Evolutionary conservation across 169 alveolate species (phyloP), one percentile per base, ranked within the genome.

Genomic region (Cystoisospora suis): DNA sequence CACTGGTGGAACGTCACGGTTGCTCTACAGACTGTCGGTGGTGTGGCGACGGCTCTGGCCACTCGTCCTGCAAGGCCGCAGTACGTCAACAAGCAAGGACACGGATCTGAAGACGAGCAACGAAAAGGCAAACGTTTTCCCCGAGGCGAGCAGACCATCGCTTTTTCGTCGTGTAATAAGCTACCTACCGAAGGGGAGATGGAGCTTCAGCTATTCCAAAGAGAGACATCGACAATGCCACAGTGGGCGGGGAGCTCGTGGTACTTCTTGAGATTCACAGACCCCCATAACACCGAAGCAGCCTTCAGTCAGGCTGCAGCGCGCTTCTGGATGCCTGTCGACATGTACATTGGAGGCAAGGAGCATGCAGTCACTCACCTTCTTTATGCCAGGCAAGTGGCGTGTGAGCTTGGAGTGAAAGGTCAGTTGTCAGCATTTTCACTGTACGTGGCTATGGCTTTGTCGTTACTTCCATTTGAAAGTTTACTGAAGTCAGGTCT

Each of bases 241-340:
- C 98, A 98, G 88, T 97, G 98, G 97, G 99, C 98, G 6, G 99
- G 98, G 32, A 94, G 98, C 58, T 92, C 97, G 49, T 97, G 99
- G 99, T 97, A 97, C 90, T 97, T 92, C 86, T 93, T 97, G 72
- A 92, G 99, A 12, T 97, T 95, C 75, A 75, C 95, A 44, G 98
- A 97, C 92, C 94, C 97, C 46, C 44, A 81, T 47, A 96, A 96
- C 90, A 40, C 70, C n/a, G n/a, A 91, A 6, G 69, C 34, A 49
- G 92, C 94, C 5, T 92, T 95, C 85, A 93, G 94, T 61, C 47
- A 75, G 42, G 89, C 79, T 29, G 56, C 77, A 40, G 91, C 91
- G 15, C 29, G 77, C 47, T 83, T 81, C 36, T 97, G 99, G 99
- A 83, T 97, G 90, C 99, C 99, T 5, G 99, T 97, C 0, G 98